A percentile compares a stretch with the other conserved stretches of the same genome.
These are phyloP conservation scores for Dactylonectria estremocensis DNA, from an alignment of 2,329 filamentous ascomycete species.

Conservation along the genomic window DNA sequence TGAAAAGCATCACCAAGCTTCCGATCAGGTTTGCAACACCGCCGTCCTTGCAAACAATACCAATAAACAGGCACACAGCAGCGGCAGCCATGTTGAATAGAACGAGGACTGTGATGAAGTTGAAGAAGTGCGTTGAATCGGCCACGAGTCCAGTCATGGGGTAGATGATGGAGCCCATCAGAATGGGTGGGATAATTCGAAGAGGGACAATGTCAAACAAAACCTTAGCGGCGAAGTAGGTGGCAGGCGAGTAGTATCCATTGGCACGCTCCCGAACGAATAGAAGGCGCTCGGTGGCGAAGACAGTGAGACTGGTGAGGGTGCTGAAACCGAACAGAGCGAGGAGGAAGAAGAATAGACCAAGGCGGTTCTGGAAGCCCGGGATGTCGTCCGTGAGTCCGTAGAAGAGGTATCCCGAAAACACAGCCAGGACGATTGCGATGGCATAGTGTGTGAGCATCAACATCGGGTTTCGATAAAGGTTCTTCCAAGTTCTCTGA, in stretches of 20 bases:
- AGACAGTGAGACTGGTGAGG: conserved; percentile 92
- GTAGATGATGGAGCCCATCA: conserved; percentile 96
- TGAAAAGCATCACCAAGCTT: conserved; percentile 97
- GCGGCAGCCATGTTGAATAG: conserved; percentile 97
- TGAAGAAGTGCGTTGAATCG: conserved; percentile 86
- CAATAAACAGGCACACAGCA: conserved; percentile 94
- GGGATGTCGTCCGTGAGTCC: conserved; percentile 95
- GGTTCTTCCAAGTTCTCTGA: conserved; percentile 93
- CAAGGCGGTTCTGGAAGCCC: conserved; percentile 97
- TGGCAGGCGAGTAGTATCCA: conserved; percentile 94
- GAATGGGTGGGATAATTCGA: conserved; percentile 92
- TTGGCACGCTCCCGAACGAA: conserved; percentile 96
- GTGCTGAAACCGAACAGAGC: conserved; percentile 98
- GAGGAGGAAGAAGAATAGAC: conserved; percentile 97
- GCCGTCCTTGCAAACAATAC: conserved; percentile 92
- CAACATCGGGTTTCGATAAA: conserved; percentile 97
- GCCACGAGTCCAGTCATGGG: conserved; percentile 96
- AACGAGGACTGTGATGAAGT: conserved; percentile 91
- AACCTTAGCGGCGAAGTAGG: conserved; percentile 97
- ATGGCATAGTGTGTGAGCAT: conserved; percentile 99
- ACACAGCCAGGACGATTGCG: conserved; percentile 92
- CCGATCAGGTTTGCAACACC: conserved; percentile 95
- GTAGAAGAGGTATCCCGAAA: conserved; percentile 96
- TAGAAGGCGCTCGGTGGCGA: conserved; percentile 89
- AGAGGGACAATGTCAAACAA: conserved; percentile 97